Evolutionary conservation across 208 protist genomes (phyloP), one percentile per base, ranked within the genome.

Genomic region (Trypanosoma lewisi): DNA sequence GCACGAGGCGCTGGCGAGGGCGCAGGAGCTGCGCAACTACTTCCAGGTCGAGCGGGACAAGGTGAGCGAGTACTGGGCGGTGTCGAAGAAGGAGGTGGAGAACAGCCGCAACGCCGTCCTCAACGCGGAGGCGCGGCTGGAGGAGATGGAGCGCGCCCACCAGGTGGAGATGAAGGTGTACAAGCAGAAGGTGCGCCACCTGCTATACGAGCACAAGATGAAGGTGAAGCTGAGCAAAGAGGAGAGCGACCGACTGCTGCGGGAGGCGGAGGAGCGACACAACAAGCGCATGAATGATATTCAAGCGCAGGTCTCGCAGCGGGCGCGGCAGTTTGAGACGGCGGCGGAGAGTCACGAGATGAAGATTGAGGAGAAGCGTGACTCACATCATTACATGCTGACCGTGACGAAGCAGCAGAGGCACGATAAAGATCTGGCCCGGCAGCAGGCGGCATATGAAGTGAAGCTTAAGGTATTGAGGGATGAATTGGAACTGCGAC

Each of bases 121-220:
- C 36, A 98, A 98, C 66, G 82, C 85, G 17, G 94, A 98, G 53
- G 73, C 87, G 31, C 93, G 97, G 57, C 70, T 98, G 39, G 96
- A 98, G 77, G 96, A 98, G 73, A 61, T 91, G 44, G 94, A 98
- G 80, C 93, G 97, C 30, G 73, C 78, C 3, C 96, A 98, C 68
- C 93, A 98, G 76, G 89, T 98, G 14, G 93, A 98, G 75, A 93
- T 98, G 81, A 97, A 97, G 78, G 95, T 98, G 65, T 98, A 98
- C 86, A 97, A 99, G 82, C 96, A 99, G 72, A 98, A 98, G 76
- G 92, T 98, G 28, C 94, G 96, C 54, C 95, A 98, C 65, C 71
- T 98, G 17, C 67, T 98, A 1, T 98, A 98, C 64, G 95, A 98
- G 67, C 94, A 98, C 48, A 83, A 92, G 51, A 80, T 96, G 41